Conservation (phyloP, 192 early-diverging fungal genomes). For the Kappamyces sp. region DNA sequence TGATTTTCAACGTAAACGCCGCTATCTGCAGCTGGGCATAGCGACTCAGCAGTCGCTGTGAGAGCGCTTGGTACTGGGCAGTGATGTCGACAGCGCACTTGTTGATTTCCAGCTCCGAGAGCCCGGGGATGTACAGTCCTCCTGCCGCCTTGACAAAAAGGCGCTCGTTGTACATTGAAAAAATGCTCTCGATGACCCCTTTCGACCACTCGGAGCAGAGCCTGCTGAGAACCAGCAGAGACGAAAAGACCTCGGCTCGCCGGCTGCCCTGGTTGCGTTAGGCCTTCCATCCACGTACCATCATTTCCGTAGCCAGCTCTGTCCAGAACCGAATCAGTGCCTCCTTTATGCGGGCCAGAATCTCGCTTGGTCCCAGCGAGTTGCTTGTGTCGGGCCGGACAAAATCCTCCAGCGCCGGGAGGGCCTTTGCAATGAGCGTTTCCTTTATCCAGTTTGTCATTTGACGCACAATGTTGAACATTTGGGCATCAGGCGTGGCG, state of each 20-base stretch:
- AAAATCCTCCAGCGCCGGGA: conserved; percentile 22
- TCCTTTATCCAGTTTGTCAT: conserved; percentile 37
- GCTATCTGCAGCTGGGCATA: neutral
- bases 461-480: conserved; percentile 18
- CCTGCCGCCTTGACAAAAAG: neutral
- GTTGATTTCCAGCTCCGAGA: neutral
- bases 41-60: conserved; percentile 4
- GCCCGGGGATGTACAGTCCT: neutral
- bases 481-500: neutral
- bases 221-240: neutral
- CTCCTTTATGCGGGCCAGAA: conserved; percentile 33
- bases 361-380: conserved; percentile 31
- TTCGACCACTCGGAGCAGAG: conserved; percentile 11
- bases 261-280: neutral
- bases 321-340: conserved; percentile 39
- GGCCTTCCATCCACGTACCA: conserved; percentile 6
- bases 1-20: neutral
- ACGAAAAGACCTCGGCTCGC: conserved; percentile 7
- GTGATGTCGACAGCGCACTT: neutral
- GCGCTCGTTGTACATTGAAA: conserved; percentile 17
- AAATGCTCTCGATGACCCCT: conserved; percentile 12
- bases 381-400: conserved; percentile 10
- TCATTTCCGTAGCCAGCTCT: conserved; percentile 29
- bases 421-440: conserved; percentile 30
- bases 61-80: neutral